Evolutionary conservation across 2,329 filamentous ascomycete species (phyloP), one percentile per base, ranked within the genome.

Genomic region (Sordariomycetes sp.): DNA sequence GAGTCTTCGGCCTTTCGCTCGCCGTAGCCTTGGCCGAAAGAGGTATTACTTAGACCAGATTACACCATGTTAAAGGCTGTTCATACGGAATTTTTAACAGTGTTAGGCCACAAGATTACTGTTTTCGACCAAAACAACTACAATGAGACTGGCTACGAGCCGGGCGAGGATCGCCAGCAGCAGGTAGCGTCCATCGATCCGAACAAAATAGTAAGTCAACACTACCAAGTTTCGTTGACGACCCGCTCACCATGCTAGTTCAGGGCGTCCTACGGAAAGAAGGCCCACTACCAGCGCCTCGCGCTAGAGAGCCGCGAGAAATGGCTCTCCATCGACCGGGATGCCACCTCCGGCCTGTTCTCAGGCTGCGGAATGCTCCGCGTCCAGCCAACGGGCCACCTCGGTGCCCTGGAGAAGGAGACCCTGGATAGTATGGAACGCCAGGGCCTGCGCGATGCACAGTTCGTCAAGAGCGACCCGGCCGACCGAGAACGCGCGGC

Each of bases 341-440:
- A 58, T 1, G 54, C 54, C 3, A 57, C n/a, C 12, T 53, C 50
- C 2, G 59, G 59, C 2, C 59, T 65, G 8, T 65, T 67, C 24
- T 60, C 61, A 16, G 58, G 50, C 14, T 61, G 61, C 37, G 64
- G 65, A n/a, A 67, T 67, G 65, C 62, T 67, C 6, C 64, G 65
- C 8, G 65, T 65, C 3, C 65, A 67, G 58, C 65, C 65, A 0
- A 51, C 61, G 0, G 61, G 56, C 5, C 52, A 60, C 5, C 60
- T 67, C 4, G 62, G 61, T 2, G 59, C 57, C 1, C 58, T 66
- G 18, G 65, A 67, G 53, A 60, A 60, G 50, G 65, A 67, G 52
- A 67, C 63, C 0, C 57, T 66, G 22, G 59, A 52, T 10, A 65
- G 62, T 59, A 65, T 66, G 60, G 56, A 64, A 50, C 64, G 65